These are phyloP conservation scores for Lolium multiflorum DNA, from an alignment of 176 grass and related monocot genomes.

Conservation along the genomic window DNA sequence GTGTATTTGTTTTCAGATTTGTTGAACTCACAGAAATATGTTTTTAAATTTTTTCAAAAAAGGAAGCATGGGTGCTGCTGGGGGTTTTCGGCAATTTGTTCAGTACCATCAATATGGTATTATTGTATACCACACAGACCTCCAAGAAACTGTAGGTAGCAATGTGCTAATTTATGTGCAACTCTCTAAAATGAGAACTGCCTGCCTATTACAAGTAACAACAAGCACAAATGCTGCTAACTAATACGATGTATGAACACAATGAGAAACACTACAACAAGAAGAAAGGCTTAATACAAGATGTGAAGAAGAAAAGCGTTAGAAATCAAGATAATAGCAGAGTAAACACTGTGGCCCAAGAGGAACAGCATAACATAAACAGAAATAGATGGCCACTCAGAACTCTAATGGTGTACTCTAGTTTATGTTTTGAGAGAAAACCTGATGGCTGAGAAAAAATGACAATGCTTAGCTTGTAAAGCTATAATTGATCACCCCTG, in stretches of 20 bases:
- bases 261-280: neutral
- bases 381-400: neutral
- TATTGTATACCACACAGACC: neutral
- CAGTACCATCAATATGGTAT: neutral
- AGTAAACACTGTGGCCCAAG: neutral
- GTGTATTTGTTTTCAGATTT: too few relatives aligned
- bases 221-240: neutral
- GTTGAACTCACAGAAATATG: too few relatives aligned
- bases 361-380: neutral
- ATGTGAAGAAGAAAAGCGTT: neutral
- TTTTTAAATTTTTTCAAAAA: too few relatives aligned
- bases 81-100: neutral
- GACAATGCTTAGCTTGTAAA: neutral
- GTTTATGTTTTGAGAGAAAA: neutral
- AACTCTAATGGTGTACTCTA: constrained; percentile 3
- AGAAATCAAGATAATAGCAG: neutral
- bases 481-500: neutral
- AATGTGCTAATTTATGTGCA: neutral
- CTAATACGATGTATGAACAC: neutral
- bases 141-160: neutral
- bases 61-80: too few relatives aligned
- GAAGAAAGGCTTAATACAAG: neutral
- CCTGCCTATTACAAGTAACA: neutral
- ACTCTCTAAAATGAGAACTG: neutral
- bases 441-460: constrained; percentile 1